A percentile compares a stretch with the other conserved stretches of the same genome.
phyloP scores from a whole-genome alignment of 208 protist species.

The Trypanosoma melophagium region DNA sequence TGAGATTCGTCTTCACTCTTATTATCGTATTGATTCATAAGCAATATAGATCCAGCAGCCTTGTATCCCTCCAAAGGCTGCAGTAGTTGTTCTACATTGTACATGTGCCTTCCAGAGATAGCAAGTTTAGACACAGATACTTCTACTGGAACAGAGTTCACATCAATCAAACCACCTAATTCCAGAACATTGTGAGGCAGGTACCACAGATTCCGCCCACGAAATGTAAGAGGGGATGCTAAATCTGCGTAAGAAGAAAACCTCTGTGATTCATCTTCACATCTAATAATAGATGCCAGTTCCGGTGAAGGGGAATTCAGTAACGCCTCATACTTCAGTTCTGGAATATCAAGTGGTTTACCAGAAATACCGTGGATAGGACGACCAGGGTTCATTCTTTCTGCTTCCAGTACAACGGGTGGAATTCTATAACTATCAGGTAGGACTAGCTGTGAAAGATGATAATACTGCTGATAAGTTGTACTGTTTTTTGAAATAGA shows the following conservation, averaged over 20 bases:
- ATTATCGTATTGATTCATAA: background rate
- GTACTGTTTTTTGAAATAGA: background rate
- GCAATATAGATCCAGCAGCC: slow-evolving; percentile 19
- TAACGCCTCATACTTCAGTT: slow-evolving; percentile 36
- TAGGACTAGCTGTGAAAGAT: slow-evolving; percentile 69
- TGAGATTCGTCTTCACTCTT: background rate
- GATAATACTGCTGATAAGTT: slow-evolving; percentile 56
- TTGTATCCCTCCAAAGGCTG: slow-evolving; percentile 48
- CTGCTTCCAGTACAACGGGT: slow-evolving; percentile 35
- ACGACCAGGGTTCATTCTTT: slow-evolving; percentile 41
- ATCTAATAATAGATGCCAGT: slow-evolving; percentile 15
- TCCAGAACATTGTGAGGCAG: slow-evolving; percentile 59
- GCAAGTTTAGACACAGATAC: slow-evolving; percentile 10
- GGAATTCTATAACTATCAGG: slow-evolving; percentile 46
- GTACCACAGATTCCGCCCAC: slow-evolving; percentile 69
- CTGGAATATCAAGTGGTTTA: slow-evolving; percentile 25
- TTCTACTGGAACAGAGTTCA: slow-evolving; percentile 72
- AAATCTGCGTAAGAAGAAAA: slow-evolving; percentile 17
- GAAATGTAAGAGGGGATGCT: slow-evolving; percentile 4
- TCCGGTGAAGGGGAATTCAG: slow-evolving; percentile 20
- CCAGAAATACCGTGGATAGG: slow-evolving; percentile 63
- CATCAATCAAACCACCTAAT: slow-evolving; percentile 60
- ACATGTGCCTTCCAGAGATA: slow-evolving; percentile 4
- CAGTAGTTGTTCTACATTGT: slow-evolving; percentile 61
- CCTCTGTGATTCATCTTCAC: background rate